A percentile compares a stretch with the other conserved stretches of the same genome.
These are phyloP conservation scores for Gonium pectorale DNA, from an alignment of 139 green algal species.

Conservation along the genomic window DNA sequence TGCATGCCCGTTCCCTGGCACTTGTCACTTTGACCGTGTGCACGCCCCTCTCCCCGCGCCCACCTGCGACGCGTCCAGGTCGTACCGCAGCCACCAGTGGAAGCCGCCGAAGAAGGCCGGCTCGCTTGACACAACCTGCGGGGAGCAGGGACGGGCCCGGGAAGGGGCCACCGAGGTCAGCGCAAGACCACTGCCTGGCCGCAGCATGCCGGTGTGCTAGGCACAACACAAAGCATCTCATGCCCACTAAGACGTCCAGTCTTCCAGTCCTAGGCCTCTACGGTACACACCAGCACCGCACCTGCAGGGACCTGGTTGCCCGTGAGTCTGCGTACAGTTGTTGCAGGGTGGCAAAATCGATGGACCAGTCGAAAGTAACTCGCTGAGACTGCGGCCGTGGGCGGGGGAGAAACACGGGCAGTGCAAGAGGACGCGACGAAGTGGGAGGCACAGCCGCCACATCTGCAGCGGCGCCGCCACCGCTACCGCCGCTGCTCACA, in stretches of 20 bases:
- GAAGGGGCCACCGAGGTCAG: too few species aligned
- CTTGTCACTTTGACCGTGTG: background rate
- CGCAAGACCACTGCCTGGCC: too few species aligned
- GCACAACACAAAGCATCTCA: too few species aligned
- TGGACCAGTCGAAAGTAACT: slow-evolving; percentile 43
- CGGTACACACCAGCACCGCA: too few species aligned
- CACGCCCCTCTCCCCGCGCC: background rate
- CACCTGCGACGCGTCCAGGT: slow-evolving; percentile 40
- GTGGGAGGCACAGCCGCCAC: background rate
- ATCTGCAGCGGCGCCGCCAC: background rate
- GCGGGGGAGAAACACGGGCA: background rate
- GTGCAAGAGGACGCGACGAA: background rate
- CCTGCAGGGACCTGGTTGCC: slow-evolving; percentile 34
- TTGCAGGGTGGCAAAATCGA: slow-evolving; percentile 41
- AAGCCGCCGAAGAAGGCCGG: slow-evolving; percentile 45
- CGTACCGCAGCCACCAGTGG: slow-evolving; percentile 44
- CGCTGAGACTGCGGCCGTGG: slow-evolving; percentile 26
- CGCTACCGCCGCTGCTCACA: background rate
- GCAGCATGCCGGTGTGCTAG: too few species aligned
- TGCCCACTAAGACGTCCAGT: too few species aligned
- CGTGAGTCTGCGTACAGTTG: slow-evolving; percentile 37
- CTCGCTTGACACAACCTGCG: slow-evolving; percentile 36
- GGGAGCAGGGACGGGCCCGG: background rate
- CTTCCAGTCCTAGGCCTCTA: too few species aligned
- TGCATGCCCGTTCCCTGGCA: too few species aligned